Percentiles rank a stretch among this genome's conserved stretches.
These are phyloP conservation scores for Xerocomus minutiporus DNA, from an alignment of 1,284 basidiomycete species.

Conservation along the genomic window DNA sequence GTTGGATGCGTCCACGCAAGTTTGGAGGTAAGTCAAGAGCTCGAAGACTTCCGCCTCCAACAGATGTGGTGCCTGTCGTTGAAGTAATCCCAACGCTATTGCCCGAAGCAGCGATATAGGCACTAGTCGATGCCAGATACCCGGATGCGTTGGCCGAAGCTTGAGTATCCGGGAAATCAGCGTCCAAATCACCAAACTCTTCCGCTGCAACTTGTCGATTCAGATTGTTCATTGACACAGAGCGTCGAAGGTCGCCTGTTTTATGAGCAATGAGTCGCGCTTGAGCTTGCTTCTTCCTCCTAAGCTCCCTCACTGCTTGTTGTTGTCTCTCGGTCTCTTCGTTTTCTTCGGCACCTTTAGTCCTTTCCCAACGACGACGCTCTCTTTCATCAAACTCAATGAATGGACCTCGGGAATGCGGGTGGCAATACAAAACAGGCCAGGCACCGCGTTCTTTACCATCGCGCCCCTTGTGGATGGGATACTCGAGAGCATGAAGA, in stretches of 20 bases:
- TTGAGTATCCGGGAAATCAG: slow-evolving; percentile 40
- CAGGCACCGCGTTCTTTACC: slow-evolving; percentile 52
- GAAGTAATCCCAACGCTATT: slow-evolving; percentile 95
- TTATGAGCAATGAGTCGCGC: slow-evolving; percentile 38
- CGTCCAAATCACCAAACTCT: slow-evolving; percentile 46
- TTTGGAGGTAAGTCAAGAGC: slow-evolving; percentile 47
- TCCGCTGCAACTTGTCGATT: slow-evolving; percentile 45
- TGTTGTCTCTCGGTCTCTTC: slow-evolving; percentile 46
- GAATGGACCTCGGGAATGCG: slow-evolving; percentile 66
- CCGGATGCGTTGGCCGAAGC: slow-evolving; percentile 67
- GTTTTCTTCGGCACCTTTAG: slow-evolving; percentile 48
- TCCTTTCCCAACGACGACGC: slow-evolving; percentile 57
- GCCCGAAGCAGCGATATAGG: slow-evolving; percentile 85
- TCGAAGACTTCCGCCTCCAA: slow-evolving; percentile 44
- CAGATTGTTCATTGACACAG: slow-evolving; percentile 76
- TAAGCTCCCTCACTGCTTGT: slow-evolving; percentile 39
- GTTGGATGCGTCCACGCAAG: slow-evolving; percentile 55
- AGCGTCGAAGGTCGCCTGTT: slow-evolving; percentile 63
- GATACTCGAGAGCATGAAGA: slow-evolving; percentile 64
- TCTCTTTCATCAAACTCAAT: slow-evolving; percentile 69
- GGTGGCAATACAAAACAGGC: slow-evolving; percentile 72
- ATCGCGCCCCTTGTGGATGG: slow-evolving; percentile 47
- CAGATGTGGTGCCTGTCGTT: slow-evolving; percentile 79
- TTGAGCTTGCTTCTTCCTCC: slow-evolving; percentile 42
- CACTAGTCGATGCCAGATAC: slow-evolving; percentile 54